Evolutionary conservation across 2,329 filamentous ascomycete genomes (phyloP), one percentile per base, ranked within the genome.

Genomic region (Celoporthe dispersa): DNA sequence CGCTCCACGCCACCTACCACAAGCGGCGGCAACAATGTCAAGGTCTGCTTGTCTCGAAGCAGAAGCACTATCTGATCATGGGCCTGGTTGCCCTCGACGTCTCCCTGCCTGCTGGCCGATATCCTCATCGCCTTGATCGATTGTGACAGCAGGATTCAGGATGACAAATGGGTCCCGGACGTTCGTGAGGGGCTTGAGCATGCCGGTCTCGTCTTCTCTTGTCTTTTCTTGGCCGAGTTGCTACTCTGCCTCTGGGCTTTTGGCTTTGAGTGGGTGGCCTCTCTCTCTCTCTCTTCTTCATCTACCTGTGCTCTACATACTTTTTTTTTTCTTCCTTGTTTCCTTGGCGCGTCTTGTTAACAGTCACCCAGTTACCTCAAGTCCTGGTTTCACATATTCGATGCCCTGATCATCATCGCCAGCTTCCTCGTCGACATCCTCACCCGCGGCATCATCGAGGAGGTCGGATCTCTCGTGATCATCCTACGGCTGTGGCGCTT

Each of bases 401-500:
- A 92, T 77, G 86, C 88, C 0, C 75, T 84, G 28, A 85, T 92
- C 69, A 91, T 92, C 73, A 70, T 91, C 2, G 80, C 83, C 2
- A 87, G 86, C 73, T 91, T 92, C 76, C 76, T 87, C 39, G 82
- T 92, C 67, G 90, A 92, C 74, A 79, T 92, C 31, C 77, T 88
- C 2, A 82, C 90, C 22, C 84, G 85, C 51, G 90, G 90, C 60
- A 79, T 87, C 1, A 79, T 88, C 7, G 87, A 90, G 77, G 87
- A 91, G 75, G 87, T 91, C 62, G 88, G 86, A 0, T 91, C 88
- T 0, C 81, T 92, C n/a, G 85, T 92, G 64, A 84, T 92, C 37
- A 83, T 91, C 4, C 80, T 92, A 60, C 87, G 90, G 67, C 81
- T 92, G 3, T 92, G 90, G 87, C 85, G 91, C 22, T 84, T 92